Evolutionary conservation across 768 basidiomycete species (phyloP).

Genomic region (Dictyophora rubrovolvata): DNA sequence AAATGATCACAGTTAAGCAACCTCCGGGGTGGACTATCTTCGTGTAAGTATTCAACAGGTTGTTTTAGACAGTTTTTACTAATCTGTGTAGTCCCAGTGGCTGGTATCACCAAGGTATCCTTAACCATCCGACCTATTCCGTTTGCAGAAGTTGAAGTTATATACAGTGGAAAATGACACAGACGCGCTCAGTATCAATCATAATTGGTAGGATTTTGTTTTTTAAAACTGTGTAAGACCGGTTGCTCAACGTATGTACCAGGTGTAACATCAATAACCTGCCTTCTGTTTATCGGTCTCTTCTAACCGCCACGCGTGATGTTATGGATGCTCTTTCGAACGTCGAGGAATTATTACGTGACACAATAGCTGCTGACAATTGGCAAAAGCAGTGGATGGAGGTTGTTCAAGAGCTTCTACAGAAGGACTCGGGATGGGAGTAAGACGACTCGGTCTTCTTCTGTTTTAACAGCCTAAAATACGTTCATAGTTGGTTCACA

Average conservation of each 20-base stretch:
- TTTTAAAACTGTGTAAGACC: not conserved
- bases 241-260: not conserved
- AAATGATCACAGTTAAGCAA: conserved; percentile 10
- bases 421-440: conserved; percentile 14
- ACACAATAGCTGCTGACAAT: not conserved
- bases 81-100: conserved; percentile 13
- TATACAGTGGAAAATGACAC: conserved; percentile 10
- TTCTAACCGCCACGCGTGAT: conserved; percentile 6
- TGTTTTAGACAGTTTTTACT: not conserved
- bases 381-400: conserved; percentile 13
- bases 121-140: not conserved
- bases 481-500: not conserved
- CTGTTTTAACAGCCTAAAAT: not conserved
- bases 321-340: conserved; percentile 11
- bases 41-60: not conserved
- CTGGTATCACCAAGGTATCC: conserved; percentile 14
- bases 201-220: not conserved
- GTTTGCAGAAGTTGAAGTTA: not conserved
- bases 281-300: conserved; percentile 12
- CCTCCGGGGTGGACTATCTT: conserved; percentile 9
- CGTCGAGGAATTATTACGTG: conserved; percentile 10
- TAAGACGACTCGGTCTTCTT: conserved; percentile 2
- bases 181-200: conserved; percentile 10
- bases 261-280: conserved; percentile 14
- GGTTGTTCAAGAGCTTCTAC: conserved; percentile 11